phyloP scores from a whole-genome alignment of 257 asterid species.

The Salvia rosmarinus region DNA sequence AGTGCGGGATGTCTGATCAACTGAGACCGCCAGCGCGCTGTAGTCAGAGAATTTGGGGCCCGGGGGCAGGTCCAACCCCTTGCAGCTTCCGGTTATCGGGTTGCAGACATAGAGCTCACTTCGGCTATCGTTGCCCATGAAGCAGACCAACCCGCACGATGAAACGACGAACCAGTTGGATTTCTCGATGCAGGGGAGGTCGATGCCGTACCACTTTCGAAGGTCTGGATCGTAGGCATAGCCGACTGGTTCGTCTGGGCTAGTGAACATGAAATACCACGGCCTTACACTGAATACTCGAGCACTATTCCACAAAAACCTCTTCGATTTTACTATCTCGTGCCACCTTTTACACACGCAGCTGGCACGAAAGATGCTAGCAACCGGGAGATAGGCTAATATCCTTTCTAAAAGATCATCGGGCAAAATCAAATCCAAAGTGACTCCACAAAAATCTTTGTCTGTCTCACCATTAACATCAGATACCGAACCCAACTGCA shows the following conservation, averaged over 20 bases:
- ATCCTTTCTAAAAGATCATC: slow-evolving; percentile 88
- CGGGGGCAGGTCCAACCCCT: slow-evolving; percentile 57
- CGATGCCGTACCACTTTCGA: slow-evolving; percentile 74
- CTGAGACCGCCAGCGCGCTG: slow-evolving; percentile 71
- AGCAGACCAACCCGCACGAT: slow-evolving; percentile 76
- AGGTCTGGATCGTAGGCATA: slow-evolving; percentile 76
- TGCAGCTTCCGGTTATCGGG: slow-evolving; percentile 63
- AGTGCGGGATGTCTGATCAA: slow-evolving; percentile 41
- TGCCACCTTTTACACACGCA: slow-evolving; percentile 86
- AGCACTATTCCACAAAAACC: slow-evolving; percentile 69
- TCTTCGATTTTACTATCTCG: slow-evolving; percentile 67
- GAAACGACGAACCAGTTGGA: slow-evolving; percentile 80
- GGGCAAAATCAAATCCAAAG: slow-evolving; percentile 69
- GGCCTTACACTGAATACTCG: slow-evolving; percentile 58
- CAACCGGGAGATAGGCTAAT: slow-evolving; percentile 73
- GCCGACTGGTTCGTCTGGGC: slow-evolving; percentile 84
- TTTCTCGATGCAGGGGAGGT: slow-evolving; percentile 75
- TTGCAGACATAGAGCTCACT: slow-evolving; percentile 69
- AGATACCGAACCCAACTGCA: slow-evolving; percentile 46
- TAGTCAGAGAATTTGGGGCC: slow-evolving; percentile 75
- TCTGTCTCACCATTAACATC: slow-evolving; percentile 56
- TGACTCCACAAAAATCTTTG: slow-evolving; percentile 48
- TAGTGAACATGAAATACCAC: slow-evolving; percentile 96
- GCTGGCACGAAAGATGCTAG: slow-evolving; percentile 79
- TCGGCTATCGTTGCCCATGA: slow-evolving; percentile 82